A percentile compares a stretch with the other conserved stretches of the same genome.
phyloP scores from a whole-genome alignment of 1,139 yeast species.

The Debaryomycetaceae sp. region DNA sequence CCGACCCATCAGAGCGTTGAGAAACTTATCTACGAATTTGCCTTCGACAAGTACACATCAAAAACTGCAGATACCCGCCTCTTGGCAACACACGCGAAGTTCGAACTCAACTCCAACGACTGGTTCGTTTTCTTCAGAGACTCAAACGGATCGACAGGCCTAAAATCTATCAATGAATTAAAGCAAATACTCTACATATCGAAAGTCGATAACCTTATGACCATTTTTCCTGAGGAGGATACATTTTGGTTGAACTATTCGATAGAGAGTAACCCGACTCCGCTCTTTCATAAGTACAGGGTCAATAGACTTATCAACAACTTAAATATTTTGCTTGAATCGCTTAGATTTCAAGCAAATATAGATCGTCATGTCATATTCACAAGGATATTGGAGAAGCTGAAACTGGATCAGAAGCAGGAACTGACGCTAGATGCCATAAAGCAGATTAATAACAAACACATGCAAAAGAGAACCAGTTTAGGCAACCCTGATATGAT shows the following conservation, averaged over 20 bases:
- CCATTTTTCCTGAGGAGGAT: conserved; percentile 37
- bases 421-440: conserved; percentile 34
- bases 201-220: conserved; percentile 31
- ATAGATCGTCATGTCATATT: conserved; percentile 27
- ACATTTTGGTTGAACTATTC: conserved; percentile 37
- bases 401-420: conserved; percentile 16
- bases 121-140: conserved; percentile 30
- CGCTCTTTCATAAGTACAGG: conserved; percentile 31
- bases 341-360: conserved; percentile 27
- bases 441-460: conserved; percentile 17
- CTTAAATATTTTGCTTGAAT: conserved; percentile 45
- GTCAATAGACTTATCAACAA: conserved; percentile 47
- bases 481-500: conserved; percentile 25
- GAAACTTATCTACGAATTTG: conserved; percentile 38
- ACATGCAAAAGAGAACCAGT: conserved; percentile 14
- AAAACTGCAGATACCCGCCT: background rate
- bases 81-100: conserved; percentile 17
- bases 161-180: conserved; percentile 39
- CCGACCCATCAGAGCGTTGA: conserved; percentile 35
- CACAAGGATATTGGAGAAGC: conserved; percentile 22
- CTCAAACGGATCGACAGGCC: conserved; percentile 16
- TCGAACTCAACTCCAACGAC: conserved; percentile 27
- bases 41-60: conserved; percentile 26
- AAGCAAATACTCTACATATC: conserved; percentile 29
- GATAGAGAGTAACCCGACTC: conserved; percentile 24